Base-by-base conservation (phyloP, 2,329 filamentous ascomycete genomes). In the Fusarium oxysporum region DNA sequence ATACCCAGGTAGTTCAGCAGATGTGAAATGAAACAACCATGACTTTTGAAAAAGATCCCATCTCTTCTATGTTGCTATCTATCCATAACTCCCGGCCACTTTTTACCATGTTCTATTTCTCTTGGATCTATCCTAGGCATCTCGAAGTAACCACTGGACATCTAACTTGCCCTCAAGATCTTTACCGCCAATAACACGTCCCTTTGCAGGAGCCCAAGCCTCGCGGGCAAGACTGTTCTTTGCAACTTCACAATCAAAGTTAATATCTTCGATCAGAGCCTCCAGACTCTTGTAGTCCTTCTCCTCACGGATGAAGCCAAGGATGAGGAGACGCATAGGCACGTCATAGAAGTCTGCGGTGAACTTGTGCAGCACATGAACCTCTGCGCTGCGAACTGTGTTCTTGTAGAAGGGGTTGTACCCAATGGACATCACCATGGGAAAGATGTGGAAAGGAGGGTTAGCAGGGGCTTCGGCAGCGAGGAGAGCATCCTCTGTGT, bases 391-490 rank as follows among this genome's bases (percentile, higher is more conserved):
- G 70, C 94, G 91, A 51, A 93, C 90, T 8, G 88, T 91, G 86
- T 99, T 98, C 81, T 95, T 95, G 88, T 97, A 99, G 84, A 95
- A 98, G 0, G 96, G 96, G 83, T 98, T 99, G 88, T 95, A 98
- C 48, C 96, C 96, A 74, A 98, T 96, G 69, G 91, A 94, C 92
- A 98, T 93, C 74, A 97, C 95, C 88, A 97, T 96, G 2, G 94
- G 94, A 82, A 92, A 94, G 63, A 96, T 85, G 65, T 74, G 62
- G 72, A 82, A 80, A 53, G 61, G 51, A 12, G 79, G 76, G 65
- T 79, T 75, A 33, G 60, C 47, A 33, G 71, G 70, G 38, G 70
- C 47, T 14, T 41, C 47, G 6, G 66, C 37, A 6, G 71, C 51
- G 19, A 71, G 57, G 35, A 73, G 70, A 17, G 71, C 70, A 16